Conservation (phyloP, 2,329 filamentous ascomycete genomes). For the Westerdykella sp. region DNA sequence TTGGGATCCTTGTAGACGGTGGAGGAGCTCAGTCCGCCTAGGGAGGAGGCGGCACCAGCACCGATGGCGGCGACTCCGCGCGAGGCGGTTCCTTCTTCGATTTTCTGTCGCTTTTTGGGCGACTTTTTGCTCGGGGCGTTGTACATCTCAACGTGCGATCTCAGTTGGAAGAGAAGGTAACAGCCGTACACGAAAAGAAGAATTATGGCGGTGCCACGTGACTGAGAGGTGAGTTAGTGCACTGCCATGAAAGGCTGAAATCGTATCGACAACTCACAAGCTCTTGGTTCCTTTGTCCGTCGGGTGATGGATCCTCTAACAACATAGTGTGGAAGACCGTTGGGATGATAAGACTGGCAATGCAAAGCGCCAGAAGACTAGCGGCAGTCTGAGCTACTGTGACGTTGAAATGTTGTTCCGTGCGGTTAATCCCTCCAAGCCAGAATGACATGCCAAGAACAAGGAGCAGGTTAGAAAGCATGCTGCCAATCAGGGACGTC, state of each 20-base stretch:
- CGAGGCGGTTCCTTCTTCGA: slow-evolving; percentile 46
- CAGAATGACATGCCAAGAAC: slow-evolving; percentile 93
- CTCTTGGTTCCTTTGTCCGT: slow-evolving; percentile 27
- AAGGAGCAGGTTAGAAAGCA: slow-evolving; percentile 82
- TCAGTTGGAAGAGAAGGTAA: slow-evolving; percentile 87
- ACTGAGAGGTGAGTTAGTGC: slow-evolving; percentile 31
- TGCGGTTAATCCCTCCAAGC: slow-evolving; percentile 69
- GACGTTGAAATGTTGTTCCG: slow-evolving; percentile 84
- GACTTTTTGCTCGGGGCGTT: slow-evolving; percentile 74
- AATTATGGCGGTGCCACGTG: slow-evolving; percentile 70
- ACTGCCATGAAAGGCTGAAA: not conserved
- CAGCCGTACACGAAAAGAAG: slow-evolving; percentile 75
- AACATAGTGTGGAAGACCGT: slow-evolving; percentile 61
- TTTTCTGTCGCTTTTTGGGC: slow-evolving; percentile 48
- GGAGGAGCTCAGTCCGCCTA: slow-evolving; percentile 46
- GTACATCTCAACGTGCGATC: slow-evolving; percentile 76
- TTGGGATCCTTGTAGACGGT: slow-evolving; percentile 37
- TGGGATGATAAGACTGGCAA: slow-evolving; percentile 79
- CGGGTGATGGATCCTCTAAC: slow-evolving; percentile 18
- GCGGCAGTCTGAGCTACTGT: slow-evolving; percentile 87
- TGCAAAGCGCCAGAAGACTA: slow-evolving; percentile 70
- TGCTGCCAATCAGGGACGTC: slow-evolving; percentile 85
- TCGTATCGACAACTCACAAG: slow-evolving; percentile 9
- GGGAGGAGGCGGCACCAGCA: slow-evolving; percentile 47
- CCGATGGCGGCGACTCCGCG: slow-evolving; percentile 50